Base-by-base conservation (phyloP, 495 filamentous ascomycete species). In the Annulohypoxylon maeteangense region DNA sequence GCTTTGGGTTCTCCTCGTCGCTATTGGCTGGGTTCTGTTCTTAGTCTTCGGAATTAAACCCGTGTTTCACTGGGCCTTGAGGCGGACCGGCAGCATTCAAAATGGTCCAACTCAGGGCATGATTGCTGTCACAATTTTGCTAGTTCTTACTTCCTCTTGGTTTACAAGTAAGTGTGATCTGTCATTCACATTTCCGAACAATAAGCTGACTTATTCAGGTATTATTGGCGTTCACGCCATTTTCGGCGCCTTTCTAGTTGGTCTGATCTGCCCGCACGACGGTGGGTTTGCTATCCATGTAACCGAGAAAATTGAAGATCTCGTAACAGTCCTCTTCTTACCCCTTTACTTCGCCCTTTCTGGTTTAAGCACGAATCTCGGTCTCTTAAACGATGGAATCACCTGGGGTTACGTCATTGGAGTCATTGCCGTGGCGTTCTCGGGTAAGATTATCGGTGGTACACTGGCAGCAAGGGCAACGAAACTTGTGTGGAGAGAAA, bases 311-410 rank as follows among this genome's bases (percentile, higher is more conserved):
- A 88, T 99, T 57, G 95, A 99, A 76, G 95, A 99, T 81, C 80
- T 99, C 7, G 90, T 99, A 53, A 87, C 89, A 0, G 88, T 93
- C 22, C 83, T 99, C n/a, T 93, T 99, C 68, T 82, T 98, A 11
- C 95, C 95, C 0, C 89, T 99, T 3, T 99, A 99, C 78, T 99
- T 98, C 81, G 93, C 95, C 3, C 85, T 97, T 7, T 98, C 95
- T 23, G 95, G 95, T 0, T 81, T 99, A 32, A 92, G 86, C 75
- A 99, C 95, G 5, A 90, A 99, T 75, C 82, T 99, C 48, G 95
- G 94, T 23, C 83, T 98, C 16, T 83, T 99, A 55, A 85, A 97
- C 68, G 90, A 81, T 61, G 94, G 93, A 0, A 90, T 90, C 27
- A 91, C 92, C 0, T 99, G 95, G 95, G 95, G 84, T 0, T 99